These are phyloP conservation scores for Dothistroma pini DNA, from an alignment of 2,329 filamentous ascomycete species.

Conservation along the genomic window DNA sequence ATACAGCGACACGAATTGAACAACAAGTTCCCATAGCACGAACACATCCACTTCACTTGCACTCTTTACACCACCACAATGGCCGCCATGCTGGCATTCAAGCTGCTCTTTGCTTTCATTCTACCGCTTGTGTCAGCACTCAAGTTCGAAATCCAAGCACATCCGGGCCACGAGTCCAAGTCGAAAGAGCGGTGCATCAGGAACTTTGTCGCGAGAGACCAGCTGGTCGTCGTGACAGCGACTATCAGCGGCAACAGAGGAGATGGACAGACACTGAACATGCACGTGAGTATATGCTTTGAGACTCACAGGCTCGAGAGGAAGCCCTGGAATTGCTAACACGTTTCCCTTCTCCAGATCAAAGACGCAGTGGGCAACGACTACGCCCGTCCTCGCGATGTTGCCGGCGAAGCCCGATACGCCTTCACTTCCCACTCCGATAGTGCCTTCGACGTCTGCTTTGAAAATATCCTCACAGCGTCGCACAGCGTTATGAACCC, in stretches of 20 bases:
- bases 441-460: constrained; percentile 93
- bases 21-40: background rate
- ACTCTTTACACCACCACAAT: background rate
- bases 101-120: constrained; percentile 38
- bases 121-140: constrained; percentile 59
- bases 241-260: constrained; percentile 80
- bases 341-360: constrained; percentile 58
- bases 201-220: constrained; percentile 91
- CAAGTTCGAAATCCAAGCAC: constrained; percentile 87
- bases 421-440: constrained; percentile 92
- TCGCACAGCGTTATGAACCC: constrained; percentile 44
- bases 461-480: constrained; percentile 74
- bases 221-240: constrained; percentile 91
- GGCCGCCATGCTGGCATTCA: constrained; percentile 25
- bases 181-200: constrained; percentile 84
- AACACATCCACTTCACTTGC: background rate
- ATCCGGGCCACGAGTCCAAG: constrained; percentile 56
- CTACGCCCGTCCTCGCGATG: constrained; percentile 85
- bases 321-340: background rate
- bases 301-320: background rate
- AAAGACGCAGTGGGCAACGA: constrained; percentile 94
- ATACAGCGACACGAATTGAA: background rate
- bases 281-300: constrained; percentile 66
- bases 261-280: constrained; percentile 90
- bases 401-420: constrained; percentile 86